phyloP scores from a whole-genome alignment of 179 eudicot genomes.

The Actinidia chinensis region DNA sequence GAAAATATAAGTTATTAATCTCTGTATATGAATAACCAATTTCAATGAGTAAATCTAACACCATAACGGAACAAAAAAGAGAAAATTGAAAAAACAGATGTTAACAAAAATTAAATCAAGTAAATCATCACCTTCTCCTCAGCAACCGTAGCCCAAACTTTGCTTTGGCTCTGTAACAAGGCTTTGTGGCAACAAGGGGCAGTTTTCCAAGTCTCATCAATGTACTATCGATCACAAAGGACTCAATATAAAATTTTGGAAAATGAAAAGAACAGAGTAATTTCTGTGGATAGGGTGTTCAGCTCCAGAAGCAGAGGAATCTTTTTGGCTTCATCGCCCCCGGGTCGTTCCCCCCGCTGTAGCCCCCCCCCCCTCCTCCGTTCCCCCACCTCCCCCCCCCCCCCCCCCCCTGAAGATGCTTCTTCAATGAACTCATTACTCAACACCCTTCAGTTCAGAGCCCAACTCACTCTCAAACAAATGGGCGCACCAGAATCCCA shows the following conservation, averaged over 20 bases:
- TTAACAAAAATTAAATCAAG: neutral
- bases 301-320: conserved; percentile 18
- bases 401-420: too few relatives aligned
- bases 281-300: conserved; percentile 11
- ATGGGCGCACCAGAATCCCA: conserved; percentile 27
- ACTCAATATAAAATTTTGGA: conserved; percentile 8
- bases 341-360: too few relatives aligned
- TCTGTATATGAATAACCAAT: too few relatives aligned
- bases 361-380: too few relatives aligned
- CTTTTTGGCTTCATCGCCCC: too few relatives aligned
- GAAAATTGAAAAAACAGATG: too few relatives aligned
- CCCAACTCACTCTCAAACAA: conserved; percentile 20
- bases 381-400: too few relatives aligned
- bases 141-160: conserved; percentile 9
- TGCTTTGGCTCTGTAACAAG: conserved; percentile 13
- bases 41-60: too few relatives aligned
- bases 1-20: too few relatives aligned
- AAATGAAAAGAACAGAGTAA: conserved; percentile 20
- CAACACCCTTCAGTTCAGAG: conserved; percentile 23
- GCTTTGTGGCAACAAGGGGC: conserved; percentile 18
- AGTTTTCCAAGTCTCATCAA: conserved; percentile 19
- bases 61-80: too few relatives aligned
- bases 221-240: conserved; percentile 16
- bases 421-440: conserved; percentile 29
- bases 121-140: conserved; percentile 11